These are phyloP conservation scores for Asclepias syriaca DNA, from an alignment of 257 asterid genomes.

Conservation along the genomic window DNA sequence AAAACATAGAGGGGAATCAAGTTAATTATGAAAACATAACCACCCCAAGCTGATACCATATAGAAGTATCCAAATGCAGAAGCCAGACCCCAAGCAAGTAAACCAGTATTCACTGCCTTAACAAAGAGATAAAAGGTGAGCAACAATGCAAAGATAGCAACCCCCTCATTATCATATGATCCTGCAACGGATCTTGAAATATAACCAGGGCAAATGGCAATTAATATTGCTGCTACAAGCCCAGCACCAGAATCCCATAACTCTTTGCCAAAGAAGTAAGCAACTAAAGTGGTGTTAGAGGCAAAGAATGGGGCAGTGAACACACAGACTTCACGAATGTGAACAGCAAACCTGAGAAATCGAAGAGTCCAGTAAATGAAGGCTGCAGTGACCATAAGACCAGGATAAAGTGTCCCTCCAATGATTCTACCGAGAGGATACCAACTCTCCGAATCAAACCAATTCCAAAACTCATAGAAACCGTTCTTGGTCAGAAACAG, in stretches of 20 bases:
- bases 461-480: conserved; percentile 93
- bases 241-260: conserved; percentile 99
- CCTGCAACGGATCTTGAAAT: conserved; percentile 99
- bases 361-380: conserved; percentile 78
- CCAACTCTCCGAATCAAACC: conserved; percentile 99
- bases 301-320: conserved; percentile 98
- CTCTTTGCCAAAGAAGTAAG: conserved; percentile 98
- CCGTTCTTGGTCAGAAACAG: conserved; percentile 74
- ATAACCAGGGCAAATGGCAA: conserved; percentile 99
- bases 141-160: conserved; percentile 90
- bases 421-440: conserved; percentile 91
- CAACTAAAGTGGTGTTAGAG: conserved; percentile 93
- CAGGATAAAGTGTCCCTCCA: conserved; percentile 96
- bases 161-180: conserved; percentile 96
- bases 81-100: conserved; percentile 94
- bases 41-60: conserved; percentile 99
- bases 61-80: conserved; percentile 97
- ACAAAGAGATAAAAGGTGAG: conserved; percentile 95
- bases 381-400: conserved; percentile 99
- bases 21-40: conserved; percentile 95
- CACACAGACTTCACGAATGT: conserved; percentile 98
- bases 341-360: conserved; percentile 89
- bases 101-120: conserved; percentile 98
- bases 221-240: conserved; percentile 88
- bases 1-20: conserved; percentile 85